Base-by-base conservation (phyloP, 306 rosid species). In the Castanea sativa region DNA sequence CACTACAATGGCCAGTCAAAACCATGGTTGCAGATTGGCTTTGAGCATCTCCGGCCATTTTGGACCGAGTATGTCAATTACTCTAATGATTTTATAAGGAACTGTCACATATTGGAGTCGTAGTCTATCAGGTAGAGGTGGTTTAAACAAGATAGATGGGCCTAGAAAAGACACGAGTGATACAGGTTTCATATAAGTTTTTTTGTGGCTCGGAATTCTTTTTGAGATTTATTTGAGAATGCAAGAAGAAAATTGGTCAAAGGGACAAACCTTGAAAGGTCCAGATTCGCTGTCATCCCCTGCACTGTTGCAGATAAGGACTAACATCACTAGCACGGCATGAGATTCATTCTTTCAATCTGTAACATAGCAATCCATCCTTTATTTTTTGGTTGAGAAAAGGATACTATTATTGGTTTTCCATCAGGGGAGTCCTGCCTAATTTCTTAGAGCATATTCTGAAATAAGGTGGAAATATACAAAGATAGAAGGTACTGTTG, bases 1-100 rank as follows among this genome's bases (percentile, higher is more conserved):
- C 99, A 96, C 88, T 96, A 87, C 85, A 96, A 96, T 80, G 99
- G 99, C 78, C 99, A 96, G 83, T 92, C 96, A 51, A 96, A 96
- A 85, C 99, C 99, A 3, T 96, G 99, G 99, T 80, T 96, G 87
- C 85, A 90, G 79, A 96, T 96, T 45, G 99, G 99, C 64, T 96
- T 96, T 49, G 99, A 96, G 84, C 96, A 96, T 88, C 98, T 96
- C 59, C 89, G 93, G 78, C 98, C 99, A 19, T 96, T 93, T 88
- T 96, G 99, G 99, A 88, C 85, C 80, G 93, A 91, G 83, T 87
- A 90, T 75, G 90, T 96, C 89, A 88, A 96, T 80, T 90, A 96
- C 90, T 84, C 98, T 74, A 96, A 90, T 85, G 97, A 91, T 85
- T 96, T 96, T 89, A 78, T 96, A 67, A 91, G 89, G 75, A 96